phyloP scores from a whole-genome alignment of 345 rosid species.

The Boechera retrofracta region DNA sequence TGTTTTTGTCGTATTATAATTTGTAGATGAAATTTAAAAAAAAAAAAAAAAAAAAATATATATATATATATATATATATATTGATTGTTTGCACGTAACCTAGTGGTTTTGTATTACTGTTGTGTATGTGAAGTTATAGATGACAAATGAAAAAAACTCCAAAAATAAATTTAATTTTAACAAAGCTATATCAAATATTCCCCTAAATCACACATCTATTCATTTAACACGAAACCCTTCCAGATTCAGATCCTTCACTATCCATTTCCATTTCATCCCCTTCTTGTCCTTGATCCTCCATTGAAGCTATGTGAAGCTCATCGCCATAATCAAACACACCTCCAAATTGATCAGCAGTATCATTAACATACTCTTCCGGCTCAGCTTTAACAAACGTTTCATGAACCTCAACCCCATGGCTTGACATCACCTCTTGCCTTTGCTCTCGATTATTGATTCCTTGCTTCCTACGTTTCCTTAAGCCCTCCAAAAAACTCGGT shows the following conservation, averaged over 20 bases:
- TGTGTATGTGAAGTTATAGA: not conserved
- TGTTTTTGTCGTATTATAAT: not conserved
- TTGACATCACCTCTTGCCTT: constrained; percentile 18
- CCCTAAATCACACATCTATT: constrained; percentile 39
- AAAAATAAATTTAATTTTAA: not conserved
- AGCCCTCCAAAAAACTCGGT: constrained; percentile 52
- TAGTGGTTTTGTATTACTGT: too few relatives aligned
- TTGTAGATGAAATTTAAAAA: too few relatives aligned
- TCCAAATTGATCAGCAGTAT: constrained; percentile 46
- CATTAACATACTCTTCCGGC: constrained; percentile 45
- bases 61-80: too few relatives aligned
- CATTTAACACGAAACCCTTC: constrained; percentile 57
- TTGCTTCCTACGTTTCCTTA: constrained; percentile 55
- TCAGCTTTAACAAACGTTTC: constrained; percentile 53
- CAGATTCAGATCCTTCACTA: constrained; percentile 46
- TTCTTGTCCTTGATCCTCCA: constrained; percentile 34
- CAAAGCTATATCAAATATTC: constrained; percentile 35
- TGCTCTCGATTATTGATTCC: constrained; percentile 45
- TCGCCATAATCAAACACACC: constrained; percentile 45
- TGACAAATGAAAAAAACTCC: not conserved
- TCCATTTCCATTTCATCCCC: constrained; percentile 37
- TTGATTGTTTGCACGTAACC: too few relatives aligned
- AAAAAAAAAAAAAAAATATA: too few relatives aligned
- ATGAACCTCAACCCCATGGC: constrained; percentile 29
- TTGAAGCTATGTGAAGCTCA: constrained; percentile 35